A percentile compares a stretch with the other conserved stretches of the same genome.
Conservation (phyloP, 2,329 filamentous ascomycete genomes). For the Whalleya microplaca region DNA sequence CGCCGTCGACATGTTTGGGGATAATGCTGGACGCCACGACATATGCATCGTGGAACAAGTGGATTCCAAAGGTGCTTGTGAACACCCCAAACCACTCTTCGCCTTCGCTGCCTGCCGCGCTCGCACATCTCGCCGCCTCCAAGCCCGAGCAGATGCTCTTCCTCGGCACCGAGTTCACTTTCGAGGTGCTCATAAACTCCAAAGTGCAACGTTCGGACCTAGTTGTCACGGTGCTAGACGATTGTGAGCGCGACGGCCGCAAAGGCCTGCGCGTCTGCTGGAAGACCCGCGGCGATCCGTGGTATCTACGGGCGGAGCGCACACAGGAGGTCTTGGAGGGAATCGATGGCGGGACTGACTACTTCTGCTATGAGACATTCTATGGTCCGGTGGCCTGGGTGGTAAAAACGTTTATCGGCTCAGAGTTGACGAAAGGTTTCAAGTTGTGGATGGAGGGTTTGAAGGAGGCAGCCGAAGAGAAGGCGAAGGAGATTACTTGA, state of each 20-base stretch:
- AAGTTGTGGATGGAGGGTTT: constrained; percentile 45
- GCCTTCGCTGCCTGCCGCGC: constrained; percentile 11
- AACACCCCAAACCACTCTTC: constrained; percentile 7
- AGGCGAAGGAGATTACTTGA: not conserved
- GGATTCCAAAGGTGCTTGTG: constrained; percentile 36
- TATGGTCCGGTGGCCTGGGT: constrained; percentile 43
- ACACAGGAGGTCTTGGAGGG: constrained; percentile 48
- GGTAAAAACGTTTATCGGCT: constrained; percentile 39
- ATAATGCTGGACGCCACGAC: constrained; percentile 36
- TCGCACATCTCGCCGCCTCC: constrained; percentile 22
- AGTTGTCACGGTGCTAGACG: constrained; percentile 39
- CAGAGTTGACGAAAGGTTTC: constrained; percentile 40
- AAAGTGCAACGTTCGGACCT: constrained; percentile 24
- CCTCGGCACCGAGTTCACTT: constrained; percentile 38
- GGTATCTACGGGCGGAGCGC: constrained; percentile 43
- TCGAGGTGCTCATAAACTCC: constrained; percentile 40
- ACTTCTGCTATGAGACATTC: constrained; percentile 51
- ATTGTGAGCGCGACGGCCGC: constrained; percentile 33
- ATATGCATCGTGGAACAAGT: constrained; percentile 44
- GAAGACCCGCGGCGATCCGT: constrained; percentile 39
- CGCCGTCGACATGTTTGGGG: constrained; percentile 38
- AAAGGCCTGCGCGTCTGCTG: constrained; percentile 46
- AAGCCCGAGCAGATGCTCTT: constrained; percentile 30
- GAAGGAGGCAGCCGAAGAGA: constrained; percentile 38
- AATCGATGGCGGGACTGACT: constrained; percentile 40